These are phyloP conservation scores for Fagopyrum esculentum DNA, from an alignment of 148 eudicot genomes.

Conservation along the genomic window DNA sequence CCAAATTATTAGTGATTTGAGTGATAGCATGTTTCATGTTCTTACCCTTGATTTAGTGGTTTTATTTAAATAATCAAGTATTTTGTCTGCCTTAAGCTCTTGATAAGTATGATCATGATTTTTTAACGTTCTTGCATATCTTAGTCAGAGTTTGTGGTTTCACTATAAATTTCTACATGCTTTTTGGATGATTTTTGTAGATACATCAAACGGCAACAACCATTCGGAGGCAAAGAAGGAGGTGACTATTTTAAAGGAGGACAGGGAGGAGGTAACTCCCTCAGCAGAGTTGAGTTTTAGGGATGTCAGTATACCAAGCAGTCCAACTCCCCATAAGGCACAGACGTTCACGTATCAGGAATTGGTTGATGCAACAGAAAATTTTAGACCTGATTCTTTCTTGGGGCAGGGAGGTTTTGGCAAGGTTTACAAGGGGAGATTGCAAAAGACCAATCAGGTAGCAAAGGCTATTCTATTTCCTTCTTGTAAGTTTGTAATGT, in stretches of 20 bases:
- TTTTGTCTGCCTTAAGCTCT: not conserved
- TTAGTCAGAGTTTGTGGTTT: not conserved
- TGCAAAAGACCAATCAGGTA: slow-evolving; percentile 15
- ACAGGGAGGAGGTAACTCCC: not conserved
- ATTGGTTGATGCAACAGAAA: slow-evolving; percentile 13
- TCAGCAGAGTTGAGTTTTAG: slow-evolving; percentile 2
- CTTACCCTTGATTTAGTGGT: not conserved
- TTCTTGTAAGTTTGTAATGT: not conserved
- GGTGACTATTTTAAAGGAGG: not conserved
- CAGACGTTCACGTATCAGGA: slow-evolving; percentile 15
- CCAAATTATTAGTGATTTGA: slow-evolving; percentile 5
- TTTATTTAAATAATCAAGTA: not conserved
- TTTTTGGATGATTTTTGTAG: not conserved
- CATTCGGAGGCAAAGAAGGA: slow-evolving; percentile 9
- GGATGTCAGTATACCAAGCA: slow-evolving; percentile 5
- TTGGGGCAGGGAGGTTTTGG: slow-evolving; percentile 18
- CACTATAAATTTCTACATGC: not conserved
- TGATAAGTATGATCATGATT: not conserved
- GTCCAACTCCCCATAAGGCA: not conserved
- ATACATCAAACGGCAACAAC: slow-evolving; percentile 3
- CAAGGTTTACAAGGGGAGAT: slow-evolving; percentile 15
- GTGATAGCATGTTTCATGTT: slow-evolving; percentile 1
- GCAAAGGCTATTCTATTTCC: not conserved
- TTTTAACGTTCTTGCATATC: not conserved
- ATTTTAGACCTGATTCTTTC: slow-evolving; percentile 12